Evolutionary conservation across 2,329 filamentous ascomycete species (phyloP), one percentile per base, ranked within the genome.

Genomic region (Arthrobotrys sinensis): DNA sequence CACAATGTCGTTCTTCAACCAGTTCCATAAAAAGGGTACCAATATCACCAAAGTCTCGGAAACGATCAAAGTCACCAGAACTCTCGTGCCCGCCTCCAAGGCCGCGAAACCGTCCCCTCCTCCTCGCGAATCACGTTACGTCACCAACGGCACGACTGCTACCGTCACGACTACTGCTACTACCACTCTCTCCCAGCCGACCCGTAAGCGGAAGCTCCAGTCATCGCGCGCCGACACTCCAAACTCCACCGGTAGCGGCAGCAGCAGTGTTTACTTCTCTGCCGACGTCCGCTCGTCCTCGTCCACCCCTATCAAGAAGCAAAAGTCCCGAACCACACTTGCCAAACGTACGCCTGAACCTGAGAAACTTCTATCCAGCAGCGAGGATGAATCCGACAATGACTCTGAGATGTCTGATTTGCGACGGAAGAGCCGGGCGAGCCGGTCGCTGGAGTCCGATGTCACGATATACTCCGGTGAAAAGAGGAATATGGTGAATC

Each of bases 401-500:
- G 81, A 79, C 21, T 72, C 75, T 12, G 68, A 72, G n/a, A 21
- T 78, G 16, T 78, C 75, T 53, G 67, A 78, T 55, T 43, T 71
- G 72, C 43, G 68, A 65, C 45, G 79, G 80, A 48, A 75, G 66
- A 76, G 79, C 38, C 62, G 73, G 76, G 36, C 67, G 79, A 82
- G 80, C 60, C 81, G 70, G 57, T 72, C 62, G 76, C 80, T 81
- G 63, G 78, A 79, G 71, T 72, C 73, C 83, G 84, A 65, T 85
- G 79, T 80, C 71, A 79, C 86, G 64, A 83, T 85, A 76, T 82
- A 85, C 71, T 87, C 87, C 81, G 84, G 85, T 40, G 83, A 83
- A 7, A 84, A 84, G 79, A 85, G 86, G 75, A 84, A 85, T 12
- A 85, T 87, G 78, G 82, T 84, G 36, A 84, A 85, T 48, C 84